Conservation (phyloP, 352 stramenopile genomes). For the Pythium rhizo-oryzae region DNA sequence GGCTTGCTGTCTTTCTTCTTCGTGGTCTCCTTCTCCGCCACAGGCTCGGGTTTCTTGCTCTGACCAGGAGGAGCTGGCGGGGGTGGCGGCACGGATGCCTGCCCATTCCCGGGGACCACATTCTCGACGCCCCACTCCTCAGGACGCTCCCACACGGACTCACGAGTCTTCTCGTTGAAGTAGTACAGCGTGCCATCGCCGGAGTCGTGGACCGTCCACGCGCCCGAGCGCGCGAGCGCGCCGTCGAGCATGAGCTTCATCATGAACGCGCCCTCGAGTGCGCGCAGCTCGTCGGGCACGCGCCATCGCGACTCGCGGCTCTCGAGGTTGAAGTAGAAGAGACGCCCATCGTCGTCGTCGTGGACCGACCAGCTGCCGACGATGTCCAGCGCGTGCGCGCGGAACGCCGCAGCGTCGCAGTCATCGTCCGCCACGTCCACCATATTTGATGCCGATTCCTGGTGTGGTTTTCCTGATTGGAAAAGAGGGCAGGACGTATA, state of each 20-base stretch:
- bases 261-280: constrained; percentile 73
- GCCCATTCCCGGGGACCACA: constrained; percentile 21
- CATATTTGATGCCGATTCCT: background rate
- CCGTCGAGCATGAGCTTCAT: constrained; percentile 86
- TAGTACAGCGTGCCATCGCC: constrained; percentile 81
- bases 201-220: constrained; percentile 74
- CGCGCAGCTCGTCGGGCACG: constrained; percentile 46
- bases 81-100: constrained; percentile 11
- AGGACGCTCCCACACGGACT: constrained; percentile 73
- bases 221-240: constrained; percentile 58
- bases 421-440: background rate
- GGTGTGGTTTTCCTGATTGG: background rate
- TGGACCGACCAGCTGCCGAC: constrained; percentile 71
- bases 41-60: constrained; percentile 11
- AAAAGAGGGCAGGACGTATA: too few species aligned
- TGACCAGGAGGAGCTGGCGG: constrained; percentile 24
- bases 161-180: constrained; percentile 71
- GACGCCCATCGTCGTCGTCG: constrained; percentile 64
- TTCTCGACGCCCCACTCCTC: constrained; percentile 50
- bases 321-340: constrained; percentile 79
- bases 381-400: constrained; percentile 61
- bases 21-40: constrained; percentile 8
- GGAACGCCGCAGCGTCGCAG: constrained; percentile 32
- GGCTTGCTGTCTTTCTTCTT: constrained; percentile 11
- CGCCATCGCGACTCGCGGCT: constrained; percentile 60